Base-by-base conservation (phyloP, 1,284 basidiomycete genomes). In the Fomitopsis schrenkii region DNA sequence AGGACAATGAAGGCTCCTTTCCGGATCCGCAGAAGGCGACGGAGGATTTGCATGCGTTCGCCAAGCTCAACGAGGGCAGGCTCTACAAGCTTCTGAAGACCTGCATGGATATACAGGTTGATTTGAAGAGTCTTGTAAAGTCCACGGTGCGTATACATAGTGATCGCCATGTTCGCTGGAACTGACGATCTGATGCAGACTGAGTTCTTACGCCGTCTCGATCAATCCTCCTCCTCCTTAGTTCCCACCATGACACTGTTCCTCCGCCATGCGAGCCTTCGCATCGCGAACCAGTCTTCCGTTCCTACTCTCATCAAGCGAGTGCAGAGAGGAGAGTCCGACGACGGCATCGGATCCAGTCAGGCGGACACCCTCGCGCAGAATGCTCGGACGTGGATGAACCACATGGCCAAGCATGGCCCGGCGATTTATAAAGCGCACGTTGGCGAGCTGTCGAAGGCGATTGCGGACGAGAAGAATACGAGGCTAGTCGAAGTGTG, bases 61-160 rank as follows among this genome's bases (percentile, higher is more conserved):
- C 95, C 1, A 90, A 91, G 63, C 76, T 89, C 42, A 98, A 98
- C 73, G 95, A 98, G 68, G 82, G 82, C 22, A 83, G 94, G 55
- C 77, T 97, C 10, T 97, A 95, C 78, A 94, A 91, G 73, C 79
- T 96, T 5, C 78, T 97, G 48, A 90, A 86, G 70, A 88, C 84
- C 0, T 88, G 92, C 68, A 84, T 94, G 76, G 94, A 98, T 72
- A 80, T 89, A 0, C 87, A 93, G 67, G 88, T 89, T 0, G 93
- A 97, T 70, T 75, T 98, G 33, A 94, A 91, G 71, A 81, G 82
- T 5, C 80, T 96, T 2, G 79, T 92, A 62, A 98, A 97, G 75
- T 80, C 91, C 8, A 83, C 83, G 53, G 93, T 93, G 61, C 69
- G 84, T 76, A 22, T 6, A 40, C 36, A 0, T 33, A 14, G 5